phyloP scores from a whole-genome alignment of 2,329 filamentous ascomycete species.

The Penicillium thymicola region DNA sequence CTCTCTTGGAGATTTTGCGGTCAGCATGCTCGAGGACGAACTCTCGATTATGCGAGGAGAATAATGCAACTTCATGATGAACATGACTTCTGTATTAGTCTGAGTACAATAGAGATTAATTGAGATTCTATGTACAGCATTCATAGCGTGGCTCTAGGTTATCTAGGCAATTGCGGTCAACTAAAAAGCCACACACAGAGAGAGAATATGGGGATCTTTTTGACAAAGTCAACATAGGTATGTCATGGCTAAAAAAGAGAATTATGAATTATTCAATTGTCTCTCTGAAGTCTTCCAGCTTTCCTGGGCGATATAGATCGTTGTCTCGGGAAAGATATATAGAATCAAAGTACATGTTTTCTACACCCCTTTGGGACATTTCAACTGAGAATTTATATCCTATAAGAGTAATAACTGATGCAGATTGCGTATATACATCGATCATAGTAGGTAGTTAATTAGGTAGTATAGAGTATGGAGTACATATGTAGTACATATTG shows the following conservation, averaged over 20 bases:
- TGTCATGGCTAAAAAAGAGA: background rate
- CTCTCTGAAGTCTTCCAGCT: background rate
- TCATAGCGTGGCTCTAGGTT: background rate
- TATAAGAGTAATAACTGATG: background rate
- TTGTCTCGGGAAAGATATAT: background rate
- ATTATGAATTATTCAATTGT: background rate
- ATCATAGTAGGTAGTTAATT: background rate
- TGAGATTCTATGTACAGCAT: background rate
- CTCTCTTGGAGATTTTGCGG: slow-evolving; percentile 34
- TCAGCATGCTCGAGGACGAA: slow-evolving; percentile 38
- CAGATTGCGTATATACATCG: background rate
- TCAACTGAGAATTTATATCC: background rate
- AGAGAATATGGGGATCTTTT: background rate
- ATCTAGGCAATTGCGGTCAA: background rate
- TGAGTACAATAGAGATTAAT: background rate
- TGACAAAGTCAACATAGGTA: background rate
- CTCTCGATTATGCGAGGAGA: slow-evolving; percentile 31
- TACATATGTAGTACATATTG: background rate
- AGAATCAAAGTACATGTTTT: background rate
- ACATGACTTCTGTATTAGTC: background rate
- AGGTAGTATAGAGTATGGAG: background rate
- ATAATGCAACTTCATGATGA: slow-evolving; percentile 6
- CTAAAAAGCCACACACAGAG: no score
- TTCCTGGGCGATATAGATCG: background rate
- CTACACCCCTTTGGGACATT: no score